Evolutionary conservation across 2,329 filamentous ascomycete genomes (phyloP).

Genomic region (Xylariaceae sp.): DNA sequence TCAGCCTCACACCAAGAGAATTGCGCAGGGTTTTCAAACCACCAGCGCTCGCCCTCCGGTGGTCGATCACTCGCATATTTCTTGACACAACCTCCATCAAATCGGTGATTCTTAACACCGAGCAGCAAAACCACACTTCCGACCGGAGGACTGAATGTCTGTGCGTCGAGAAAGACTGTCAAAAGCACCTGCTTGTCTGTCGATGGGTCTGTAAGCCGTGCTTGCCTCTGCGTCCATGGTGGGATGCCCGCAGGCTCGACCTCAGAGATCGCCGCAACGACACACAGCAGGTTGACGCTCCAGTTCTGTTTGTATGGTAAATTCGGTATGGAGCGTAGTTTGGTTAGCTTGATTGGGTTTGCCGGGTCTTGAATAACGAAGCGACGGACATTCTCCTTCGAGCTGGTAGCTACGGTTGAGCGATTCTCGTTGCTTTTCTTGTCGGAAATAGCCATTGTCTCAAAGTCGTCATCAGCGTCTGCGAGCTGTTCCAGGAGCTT

Average conservation of each 20-base stretch:
- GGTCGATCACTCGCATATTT: slow-evolving; percentile 39
- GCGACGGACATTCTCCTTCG: slow-evolving; percentile 26
- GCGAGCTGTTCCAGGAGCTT: slow-evolving; percentile 10
- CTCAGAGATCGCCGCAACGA: slow-evolving; percentile 44
- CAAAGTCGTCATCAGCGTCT: slow-evolving; percentile 37
- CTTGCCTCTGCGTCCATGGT: slow-evolving; percentile 49
- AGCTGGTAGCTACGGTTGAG: slow-evolving; percentile 12
- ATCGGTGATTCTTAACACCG: slow-evolving; percentile 55
- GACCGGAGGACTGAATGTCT: slow-evolving; percentile 42
- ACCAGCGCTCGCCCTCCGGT: slow-evolving; percentile 37
- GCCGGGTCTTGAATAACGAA: slow-evolving; percentile 37
- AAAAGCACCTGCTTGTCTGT: slow-evolving; percentile 50
- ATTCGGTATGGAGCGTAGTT: slow-evolving; percentile 45
- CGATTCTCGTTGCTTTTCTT: slow-evolving; percentile 19
- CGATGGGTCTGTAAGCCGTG: slow-evolving; percentile 48
- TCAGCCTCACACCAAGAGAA: slow-evolving; percentile 46
- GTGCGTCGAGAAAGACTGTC: slow-evolving; percentile 52
- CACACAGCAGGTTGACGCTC: slow-evolving; percentile 51
- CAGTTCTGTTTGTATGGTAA: slow-evolving; percentile 57
- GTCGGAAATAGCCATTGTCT: slow-evolving; percentile 32
- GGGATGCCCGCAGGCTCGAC: slow-evolving; percentile 47
- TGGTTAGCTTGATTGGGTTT: slow-evolving; percentile 48
- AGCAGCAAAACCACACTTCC: slow-evolving; percentile 49
- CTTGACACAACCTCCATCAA: slow-evolving; percentile 44
- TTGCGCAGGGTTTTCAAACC: slow-evolving; percentile 45